Evolutionary conservation across 1,284 basidiomycete species (phyloP).

Genomic region (Puccinia novopanici): DNA sequence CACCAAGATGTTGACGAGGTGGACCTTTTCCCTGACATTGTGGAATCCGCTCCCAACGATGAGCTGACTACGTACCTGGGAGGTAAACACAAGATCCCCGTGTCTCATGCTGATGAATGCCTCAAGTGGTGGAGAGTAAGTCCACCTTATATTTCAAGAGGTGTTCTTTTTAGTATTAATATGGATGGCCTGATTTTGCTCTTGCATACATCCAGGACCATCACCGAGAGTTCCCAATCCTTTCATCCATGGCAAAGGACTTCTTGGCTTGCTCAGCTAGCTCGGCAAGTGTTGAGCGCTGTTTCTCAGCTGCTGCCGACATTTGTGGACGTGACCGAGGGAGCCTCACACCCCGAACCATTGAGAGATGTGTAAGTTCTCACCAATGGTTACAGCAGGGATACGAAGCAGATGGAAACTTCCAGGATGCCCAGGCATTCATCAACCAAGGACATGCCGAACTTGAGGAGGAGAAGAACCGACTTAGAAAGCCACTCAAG

Average conservation of each 20-base stretch:
- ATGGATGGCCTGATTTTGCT: not conserved
- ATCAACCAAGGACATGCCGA: not conserved
- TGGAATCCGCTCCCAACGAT: not conserved
- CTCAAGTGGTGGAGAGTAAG: not conserved
- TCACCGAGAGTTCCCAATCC: not conserved
- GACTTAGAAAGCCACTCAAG: not conserved
- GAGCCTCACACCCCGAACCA: not conserved
- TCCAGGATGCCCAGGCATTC: not conserved
- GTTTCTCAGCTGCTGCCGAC: slow-evolving; percentile 8
- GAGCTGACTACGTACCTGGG: not conserved
- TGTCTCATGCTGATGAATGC: not conserved
- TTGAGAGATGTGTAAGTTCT: slow-evolving; percentile 8
- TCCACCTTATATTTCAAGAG: not conserved
- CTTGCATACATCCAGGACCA: not conserved
- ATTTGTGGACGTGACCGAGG: not conserved
- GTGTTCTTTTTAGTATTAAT: not conserved
- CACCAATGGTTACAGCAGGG: not conserved
- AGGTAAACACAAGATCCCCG: not conserved
- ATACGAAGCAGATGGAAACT: not conserved
- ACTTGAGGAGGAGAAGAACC: not conserved
- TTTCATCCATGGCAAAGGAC: not conserved
- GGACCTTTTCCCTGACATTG: not conserved
- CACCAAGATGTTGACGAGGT: not conserved
- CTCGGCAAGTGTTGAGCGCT: slow-evolving; percentile 6
- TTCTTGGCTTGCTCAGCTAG: not conserved